A percentile compares a stretch with the other conserved stretches of the same genome.
Conservation (phyloP, 2,329 filamentous ascomycete species). For the Cytospora schulzeri region DNA sequence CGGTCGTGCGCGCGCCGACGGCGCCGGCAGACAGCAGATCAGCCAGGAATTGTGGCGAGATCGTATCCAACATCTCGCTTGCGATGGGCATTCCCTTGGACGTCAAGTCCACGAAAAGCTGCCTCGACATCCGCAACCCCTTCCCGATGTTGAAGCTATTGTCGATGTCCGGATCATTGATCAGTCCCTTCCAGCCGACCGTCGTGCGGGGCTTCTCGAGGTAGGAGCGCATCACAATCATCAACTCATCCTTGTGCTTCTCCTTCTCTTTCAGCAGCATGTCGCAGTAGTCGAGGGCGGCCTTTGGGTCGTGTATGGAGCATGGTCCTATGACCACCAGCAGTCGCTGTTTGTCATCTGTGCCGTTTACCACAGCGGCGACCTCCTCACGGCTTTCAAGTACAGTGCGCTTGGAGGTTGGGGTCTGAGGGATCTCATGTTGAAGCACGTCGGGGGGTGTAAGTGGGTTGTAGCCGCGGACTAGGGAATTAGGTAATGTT, state of each 20-base stretch:
- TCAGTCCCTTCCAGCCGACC: slow-evolving; percentile 97
- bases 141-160: slow-evolving; percentile 99
- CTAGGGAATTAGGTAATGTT: slow-evolving; percentile 43
- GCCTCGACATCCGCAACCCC: slow-evolving; percentile 80
- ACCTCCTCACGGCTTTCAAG: slow-evolving; percentile 64
- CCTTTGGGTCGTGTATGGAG: slow-evolving; percentile 92
- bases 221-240: slow-evolving; percentile 98
- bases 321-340: slow-evolving; percentile 88
- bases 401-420: slow-evolving; percentile 61
- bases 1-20: slow-evolving; percentile 93
- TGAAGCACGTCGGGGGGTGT: slow-evolving; percentile 93
- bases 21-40: slow-evolving; percentile 91
- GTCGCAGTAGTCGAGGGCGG: slow-evolving; percentile 91
- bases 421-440: slow-evolving; percentile 76
- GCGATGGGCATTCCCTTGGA: slow-evolving; percentile 93
- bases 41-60: slow-evolving; percentile 94
- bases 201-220: slow-evolving; percentile 98
- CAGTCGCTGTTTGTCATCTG: slow-evolving; percentile 58
- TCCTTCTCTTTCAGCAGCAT: slow-evolving; percentile 78
- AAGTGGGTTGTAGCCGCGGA: slow-evolving; percentile 89
- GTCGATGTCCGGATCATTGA: slow-evolving; percentile 98
- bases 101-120: slow-evolving; percentile 93
- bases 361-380: slow-evolving; percentile 64
- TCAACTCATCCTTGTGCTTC: slow-evolving; percentile 84
- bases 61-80: slow-evolving; percentile 97